Base-by-base conservation (phyloP, 1,284 basidiomycete species). In the Acaromyces ingoldii region DNA sequence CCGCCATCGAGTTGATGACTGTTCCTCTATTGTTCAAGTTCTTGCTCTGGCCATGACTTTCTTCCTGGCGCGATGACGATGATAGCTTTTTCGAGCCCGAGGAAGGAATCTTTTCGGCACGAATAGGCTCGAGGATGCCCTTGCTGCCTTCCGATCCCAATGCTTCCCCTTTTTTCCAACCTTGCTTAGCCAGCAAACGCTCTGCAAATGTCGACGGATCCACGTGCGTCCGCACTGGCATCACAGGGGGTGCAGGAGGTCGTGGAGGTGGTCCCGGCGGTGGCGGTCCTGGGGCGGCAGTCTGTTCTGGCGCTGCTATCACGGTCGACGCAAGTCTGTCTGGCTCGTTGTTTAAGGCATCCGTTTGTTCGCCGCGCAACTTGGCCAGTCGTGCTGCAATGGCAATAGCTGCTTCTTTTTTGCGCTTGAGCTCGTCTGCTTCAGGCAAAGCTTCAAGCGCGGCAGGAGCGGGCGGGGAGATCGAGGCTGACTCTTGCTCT, bases 111-210 rank as follows among this genome's bases (percentile, higher is more conserved):
- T 59, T 61, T n/a, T 34, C 40, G 2, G 36, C 28, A 11, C 51
- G 57, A 43, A 74, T 51, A 2, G 71, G 70, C 4, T 49, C 34
- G 3, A 51, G 1, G 15, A 72, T 68, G 6, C 70, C 71, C 24
- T 62, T 59, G 41, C 60, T 65, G 1, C 65, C 63, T 11, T 62
- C 60, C 0, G 67, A 58, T n/a, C 71, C 71, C 25, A 74, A 43
- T 7, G 69, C 71, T 44, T 58, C 51, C 7, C 71, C 70, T 19
- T 62, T 33, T n/a, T 52, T 47, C 53, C 67, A 63, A 25, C 71
- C 71, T 37, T 65, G 57, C 48, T 54, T 44, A 0, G 49, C 37
- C 70, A 74, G 68, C 10, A 72, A 53, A 2, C 70, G 62, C 10
- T 45, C 39, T 0, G 67, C 70, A 30, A 72, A 71, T 4, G 43